Conservation (phyloP, 805 yeast genomes). For the Jamesozyma rosinii region DNA sequence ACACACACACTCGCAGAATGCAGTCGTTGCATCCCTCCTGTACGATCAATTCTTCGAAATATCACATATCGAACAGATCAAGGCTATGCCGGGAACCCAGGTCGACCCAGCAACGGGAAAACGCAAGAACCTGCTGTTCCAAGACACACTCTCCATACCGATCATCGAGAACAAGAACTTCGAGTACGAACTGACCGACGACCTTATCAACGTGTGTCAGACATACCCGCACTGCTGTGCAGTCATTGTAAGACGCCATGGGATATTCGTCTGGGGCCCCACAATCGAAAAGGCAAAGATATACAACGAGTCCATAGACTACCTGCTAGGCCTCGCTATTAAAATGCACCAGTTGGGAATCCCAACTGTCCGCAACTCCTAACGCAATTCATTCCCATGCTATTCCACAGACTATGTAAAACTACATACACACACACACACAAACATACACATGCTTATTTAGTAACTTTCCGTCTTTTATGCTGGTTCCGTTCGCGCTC, state of each 20-base stretch:
- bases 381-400: too few species aligned
- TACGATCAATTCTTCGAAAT: constrained; percentile 66
- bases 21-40: constrained; percentile 70
- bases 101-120: constrained; percentile 35
- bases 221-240: constrained; percentile 77
- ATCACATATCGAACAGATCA: constrained; percentile 80
- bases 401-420: background rate
- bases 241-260: constrained; percentile 84
- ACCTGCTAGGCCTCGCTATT: constrained; percentile 73
- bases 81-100: constrained; percentile 69
- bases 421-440: too few species aligned
- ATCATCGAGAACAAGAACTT: constrained; percentile 85
- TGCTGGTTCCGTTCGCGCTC: background rate
- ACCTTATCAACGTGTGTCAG: constrained; percentile 53
- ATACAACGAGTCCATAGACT: constrained; percentile 87
- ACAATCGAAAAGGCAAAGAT: constrained; percentile 87
- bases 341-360: constrained; percentile 70
- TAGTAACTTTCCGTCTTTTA: constrained; percentile 1
- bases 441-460: background rate
- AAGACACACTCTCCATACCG: constrained; percentile 73
- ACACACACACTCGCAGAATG: constrained; percentile 87
- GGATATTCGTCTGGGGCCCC: constrained; percentile 95
- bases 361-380: background rate
- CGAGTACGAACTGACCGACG: constrained; percentile 71
- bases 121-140: constrained; percentile 56